Evolutionary conservation across 257 asterid genomes (phyloP), one percentile per base, ranked within the genome.

Genomic region (Anisodus acutangulus): DNA sequence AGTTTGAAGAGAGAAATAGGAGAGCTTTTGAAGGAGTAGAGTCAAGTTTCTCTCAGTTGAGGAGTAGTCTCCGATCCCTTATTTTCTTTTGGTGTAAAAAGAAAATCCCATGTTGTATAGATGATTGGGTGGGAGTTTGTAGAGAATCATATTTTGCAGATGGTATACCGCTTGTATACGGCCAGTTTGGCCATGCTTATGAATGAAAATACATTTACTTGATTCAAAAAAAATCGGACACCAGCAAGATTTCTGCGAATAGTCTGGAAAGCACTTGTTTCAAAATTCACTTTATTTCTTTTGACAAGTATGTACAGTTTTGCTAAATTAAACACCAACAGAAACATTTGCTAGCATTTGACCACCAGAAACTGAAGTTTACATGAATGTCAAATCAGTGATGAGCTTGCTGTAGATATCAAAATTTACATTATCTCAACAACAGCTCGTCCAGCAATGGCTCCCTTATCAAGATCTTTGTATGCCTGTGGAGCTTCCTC

Each of bases 381-480:
- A 53, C 82, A 78, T 4, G 31, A 78, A 78, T 26, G 64, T 78
- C 8, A 26, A 7, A 53, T 53, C 49, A 16, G 49, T 26, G 64
- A 22, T 26, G 80, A 74, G 19, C 81, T 49, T 49, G 43, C 62
- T 22, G 66, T 78, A 53, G 62, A 53, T 78, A 41, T 12, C n/a
- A 82, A 53, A 80, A 85, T 90, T 31, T 84, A 94, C 97, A 95
- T 94, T 80, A 96, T 93, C 87, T 96, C 97, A 74, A 96, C 90
- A 45, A 96, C 97, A 55, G 93, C 95, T 51, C 98, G 98, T 5
- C 98, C 99, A 4, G 92, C 70, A 31, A 96, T 96, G 79, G 80
- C 88, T 84, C 98, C 98, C 70, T 85, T 70, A 76, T 94, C 92
- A 84, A 96, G 98, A 86, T 96, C 97, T 86, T 89, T 82, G 84